Percentiles rank a stretch among this genome's conserved stretches.
Evolutionary conservation across 2,329 filamentous ascomycete species (phyloP).

Genomic region (Alternaria incomplexa): DNA sequence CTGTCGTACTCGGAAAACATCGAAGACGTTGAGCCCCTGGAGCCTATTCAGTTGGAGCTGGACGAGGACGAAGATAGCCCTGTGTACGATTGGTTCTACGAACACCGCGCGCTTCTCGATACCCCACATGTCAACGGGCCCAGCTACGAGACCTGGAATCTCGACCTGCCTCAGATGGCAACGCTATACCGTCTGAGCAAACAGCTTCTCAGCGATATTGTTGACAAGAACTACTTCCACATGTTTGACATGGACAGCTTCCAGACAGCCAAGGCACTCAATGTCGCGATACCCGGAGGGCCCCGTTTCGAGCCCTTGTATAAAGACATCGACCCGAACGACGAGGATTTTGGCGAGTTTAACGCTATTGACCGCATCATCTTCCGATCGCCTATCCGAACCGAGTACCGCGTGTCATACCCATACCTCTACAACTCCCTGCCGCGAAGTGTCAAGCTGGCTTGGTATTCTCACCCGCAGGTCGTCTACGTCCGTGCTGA

Average conservation of each 20-base stretch:
- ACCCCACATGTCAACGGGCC: slow-evolving; percentile 94
- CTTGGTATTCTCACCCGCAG: slow-evolving; percentile 94
- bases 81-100: slow-evolving; percentile 97
- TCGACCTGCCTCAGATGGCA: slow-evolving; percentile 93
- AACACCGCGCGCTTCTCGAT: slow-evolving; percentile 87
- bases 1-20: slow-evolving; percentile 99
- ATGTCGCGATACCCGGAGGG: slow-evolving; percentile 96
- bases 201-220: slow-evolving; percentile 86
- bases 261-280: slow-evolving; percentile 93
- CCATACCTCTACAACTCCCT: slow-evolving; percentile 96
- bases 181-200: slow-evolving; percentile 90
- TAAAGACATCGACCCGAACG: slow-evolving; percentile 98
- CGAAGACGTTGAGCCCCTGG: slow-evolving; percentile 94
- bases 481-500: slow-evolving; percentile 88
- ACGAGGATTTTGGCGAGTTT: slow-evolving; percentile 99
- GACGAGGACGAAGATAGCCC: slow-evolving; percentile 91
- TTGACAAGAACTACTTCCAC: slow-evolving; percentile 97
- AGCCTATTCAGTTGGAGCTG: slow-evolving; percentile 98
- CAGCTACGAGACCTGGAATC: slow-evolving; percentile 96
- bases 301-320: slow-evolving; percentile 96
- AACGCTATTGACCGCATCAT: slow-evolving; percentile 99
- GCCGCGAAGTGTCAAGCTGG: slow-evolving; percentile 88
- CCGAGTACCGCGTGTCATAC: slow-evolving; percentile 93
- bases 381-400: slow-evolving; percentile 92
- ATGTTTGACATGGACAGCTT: slow-evolving; percentile 97